Conservation (phyloP, 2,329 filamentous ascomycete species). For the Pestalotiopsis sp. region DNA sequence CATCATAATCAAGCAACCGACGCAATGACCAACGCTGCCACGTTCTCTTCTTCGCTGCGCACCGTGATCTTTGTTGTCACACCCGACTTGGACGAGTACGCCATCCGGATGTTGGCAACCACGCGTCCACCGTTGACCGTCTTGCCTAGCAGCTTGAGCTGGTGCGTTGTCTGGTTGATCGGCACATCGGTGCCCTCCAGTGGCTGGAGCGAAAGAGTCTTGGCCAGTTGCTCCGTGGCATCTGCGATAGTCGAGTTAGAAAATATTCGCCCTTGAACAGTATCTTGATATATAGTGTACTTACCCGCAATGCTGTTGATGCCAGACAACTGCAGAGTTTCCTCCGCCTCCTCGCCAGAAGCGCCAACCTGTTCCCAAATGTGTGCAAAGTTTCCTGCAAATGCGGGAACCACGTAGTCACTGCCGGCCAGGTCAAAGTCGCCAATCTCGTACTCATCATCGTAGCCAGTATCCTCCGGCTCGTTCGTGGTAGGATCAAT, state of each 20-base stretch:
- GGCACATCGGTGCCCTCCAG: constrained; percentile 93
- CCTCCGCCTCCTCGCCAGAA: constrained; percentile 85
- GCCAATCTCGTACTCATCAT: constrained; percentile 96
- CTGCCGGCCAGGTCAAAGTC: constrained; percentile 89
- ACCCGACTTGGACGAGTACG: constrained; percentile 86
- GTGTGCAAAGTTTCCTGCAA: constrained; percentile 92
- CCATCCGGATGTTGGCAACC: constrained; percentile 87
- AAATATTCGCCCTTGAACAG: not conserved
- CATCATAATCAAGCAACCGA: constrained; percentile 70
- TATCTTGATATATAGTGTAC: constrained; percentile 32
- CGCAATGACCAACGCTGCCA: constrained; percentile 81
- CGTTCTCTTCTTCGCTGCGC: constrained; percentile 88
- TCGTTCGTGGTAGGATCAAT: constrained; percentile 94
- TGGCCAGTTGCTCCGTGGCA: constrained; percentile 87
- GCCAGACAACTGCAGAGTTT: constrained; percentile 85
- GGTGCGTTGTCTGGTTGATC: constrained; percentile 86
- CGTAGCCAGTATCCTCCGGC: constrained; percentile 89
- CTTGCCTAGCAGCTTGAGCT: constrained; percentile 95
- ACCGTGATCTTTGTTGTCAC: constrained; percentile 96
- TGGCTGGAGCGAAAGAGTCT: constrained; percentile 86
- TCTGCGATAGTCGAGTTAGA: constrained; percentile 53
- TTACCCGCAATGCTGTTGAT: constrained; percentile 91
- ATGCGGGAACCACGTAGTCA: constrained; percentile 92
- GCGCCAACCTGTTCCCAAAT: constrained; percentile 93
- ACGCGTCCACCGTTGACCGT: constrained; percentile 89